These are phyloP conservation scores for Apiosordaria backusii DNA, from an alignment of 495 filamentous ascomycete species.

Conservation along the genomic window DNA sequence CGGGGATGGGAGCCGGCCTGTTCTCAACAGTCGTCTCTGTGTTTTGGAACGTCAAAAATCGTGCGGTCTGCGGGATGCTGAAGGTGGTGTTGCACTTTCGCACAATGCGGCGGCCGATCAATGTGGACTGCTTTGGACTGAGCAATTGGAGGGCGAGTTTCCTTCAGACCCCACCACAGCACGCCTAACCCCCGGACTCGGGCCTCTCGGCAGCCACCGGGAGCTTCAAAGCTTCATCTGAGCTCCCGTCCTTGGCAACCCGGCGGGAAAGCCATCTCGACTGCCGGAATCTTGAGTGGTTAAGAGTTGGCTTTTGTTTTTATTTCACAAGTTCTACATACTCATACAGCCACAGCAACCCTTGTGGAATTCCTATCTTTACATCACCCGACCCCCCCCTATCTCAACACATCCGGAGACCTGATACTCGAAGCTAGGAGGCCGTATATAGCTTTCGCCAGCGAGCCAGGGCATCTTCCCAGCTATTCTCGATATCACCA, in stretches of 20 bases:
- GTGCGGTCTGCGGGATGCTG: not conserved
- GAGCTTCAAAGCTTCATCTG: not conserved
- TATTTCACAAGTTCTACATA: not conserved
- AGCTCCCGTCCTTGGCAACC: not conserved
- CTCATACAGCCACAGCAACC: not conserved
- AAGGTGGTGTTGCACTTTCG: not conserved
- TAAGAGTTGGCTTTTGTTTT: not conserved
- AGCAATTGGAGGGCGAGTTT: not conserved
- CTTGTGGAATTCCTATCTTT: not conserved
- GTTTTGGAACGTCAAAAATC: not conserved
- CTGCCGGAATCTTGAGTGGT: not conserved
- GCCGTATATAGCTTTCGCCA: slow-evolving; percentile 30
- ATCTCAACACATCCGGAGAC: no score
- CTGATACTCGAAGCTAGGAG: not conserved
- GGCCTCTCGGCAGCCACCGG: not conserved
- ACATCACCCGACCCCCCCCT: not conserved
- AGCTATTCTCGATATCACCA: slow-evolving; percentile 49
- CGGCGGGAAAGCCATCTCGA: not conserved
- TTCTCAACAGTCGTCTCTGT: not conserved
- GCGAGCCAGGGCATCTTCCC: slow-evolving; percentile 59
- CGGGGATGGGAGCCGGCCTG: not conserved
- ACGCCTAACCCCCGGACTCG: not conserved
- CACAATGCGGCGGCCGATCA: not conserved
- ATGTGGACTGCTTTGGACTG: not conserved
- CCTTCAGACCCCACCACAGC: slow-evolving; percentile 8